Base-by-base conservation (phyloP, 768 basidiomycete genomes). In the Boletus pseudopeckii region DNA sequence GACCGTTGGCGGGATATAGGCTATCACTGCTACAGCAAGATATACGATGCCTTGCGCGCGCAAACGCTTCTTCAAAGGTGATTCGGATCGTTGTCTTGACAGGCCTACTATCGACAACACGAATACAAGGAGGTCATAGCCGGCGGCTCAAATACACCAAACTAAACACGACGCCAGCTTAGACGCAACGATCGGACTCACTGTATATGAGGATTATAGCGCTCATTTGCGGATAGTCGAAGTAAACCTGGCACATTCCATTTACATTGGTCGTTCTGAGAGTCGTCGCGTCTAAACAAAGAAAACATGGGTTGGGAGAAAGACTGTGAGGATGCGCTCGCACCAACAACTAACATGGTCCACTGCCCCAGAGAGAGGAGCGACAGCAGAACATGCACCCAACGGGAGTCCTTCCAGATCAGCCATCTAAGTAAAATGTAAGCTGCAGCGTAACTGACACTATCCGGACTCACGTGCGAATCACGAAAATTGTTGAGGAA, bases 381-480 rank as follows among this genome's bases (percentile, higher is more conserved):
- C n/a, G 32, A 5, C 0, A 70, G 45, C 6, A 68, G 32, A 7
- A 8, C 32, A 4, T 46, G 47, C 5, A 68, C 48, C 13, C n/a
- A 28, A 28, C 46, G 45, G 15, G 55, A 55, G 11, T 52, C 50
- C 41, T 48, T 68, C 67, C 67, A 68, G 13, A 68, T 52, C 7
- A 61, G 13, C 66, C 63, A 67, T 37, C 66, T 70, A 50, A 8
- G 11, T 15, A 2, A 32, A 15, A n/a, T 5, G 41, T 40, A 13
- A 50, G 41, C 36, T 11, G 26, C 14, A 41, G 7, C 3, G 39
- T 14, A 43, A 10, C 11, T 14, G 17, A 30, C 15, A 45, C 10
- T 2, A 9, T 17, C 13, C 2, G 20, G 42, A 48, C 64, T 43
- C 47, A 70, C 65, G 66, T 52, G 51, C 68, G 63, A 45, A 67